phyloP scores from a whole-genome alignment of 306 rosid species.

The Malus sylvestris region DNA sequence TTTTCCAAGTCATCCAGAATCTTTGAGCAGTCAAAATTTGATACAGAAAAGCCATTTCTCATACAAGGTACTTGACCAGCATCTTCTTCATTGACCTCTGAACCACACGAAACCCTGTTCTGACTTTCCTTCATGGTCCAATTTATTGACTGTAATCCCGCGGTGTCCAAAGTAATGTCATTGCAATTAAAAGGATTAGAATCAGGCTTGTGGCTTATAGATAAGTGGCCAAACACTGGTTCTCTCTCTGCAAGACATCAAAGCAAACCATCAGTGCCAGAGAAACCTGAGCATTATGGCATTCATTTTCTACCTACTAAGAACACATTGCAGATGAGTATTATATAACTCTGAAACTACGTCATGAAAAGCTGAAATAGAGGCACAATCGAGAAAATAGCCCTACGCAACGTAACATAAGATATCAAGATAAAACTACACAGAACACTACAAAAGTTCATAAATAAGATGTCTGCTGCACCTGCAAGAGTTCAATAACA shows the following conservation, averaged over 20 bases:
- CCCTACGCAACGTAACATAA: not conserved
- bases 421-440: not conserved
- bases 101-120: slow-evolving; percentile 16
- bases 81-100: slow-evolving; percentile 28
- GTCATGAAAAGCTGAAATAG: not conserved
- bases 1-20: slow-evolving; percentile 16
- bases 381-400: not conserved
- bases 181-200: slow-evolving; percentile 40
- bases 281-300: slow-evolving; percentile 7
- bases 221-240: slow-evolving; percentile 34
- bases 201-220: slow-evolving; percentile 33
- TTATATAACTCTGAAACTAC: not conserved
- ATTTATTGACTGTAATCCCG: slow-evolving; percentile 30
- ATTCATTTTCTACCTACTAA: not conserved
- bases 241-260: slow-evolving; percentile 61
- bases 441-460: not conserved
- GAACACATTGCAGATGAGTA: not conserved
- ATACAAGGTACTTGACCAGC: slow-evolving; percentile 10
- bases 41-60: slow-evolving; percentile 19
- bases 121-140: slow-evolving; percentile 35
- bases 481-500: not conserved
- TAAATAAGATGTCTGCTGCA: not conserved
- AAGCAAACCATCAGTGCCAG: not conserved
- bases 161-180: slow-evolving; percentile 25
- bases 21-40: slow-evolving; percentile 15